A percentile compares a stretch with the other conserved stretches of the same genome.
Conservation (phyloP, 257 asterid genomes). For the Solanum sejunctum region DNA sequence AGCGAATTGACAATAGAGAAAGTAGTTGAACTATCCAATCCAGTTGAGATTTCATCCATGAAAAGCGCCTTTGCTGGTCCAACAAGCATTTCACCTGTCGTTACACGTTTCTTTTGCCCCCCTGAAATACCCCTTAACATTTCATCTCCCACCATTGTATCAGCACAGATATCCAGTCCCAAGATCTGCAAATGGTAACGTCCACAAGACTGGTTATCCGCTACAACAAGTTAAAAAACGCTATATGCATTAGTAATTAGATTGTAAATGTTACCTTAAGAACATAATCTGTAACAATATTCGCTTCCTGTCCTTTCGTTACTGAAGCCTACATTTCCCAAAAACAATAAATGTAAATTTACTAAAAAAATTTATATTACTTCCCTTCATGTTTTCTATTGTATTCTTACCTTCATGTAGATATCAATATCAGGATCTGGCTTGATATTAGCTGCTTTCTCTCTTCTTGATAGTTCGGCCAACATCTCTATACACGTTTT, state of each 20-base stretch:
- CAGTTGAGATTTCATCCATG: slow-evolving; percentile 69
- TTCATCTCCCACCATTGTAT: slow-evolving; percentile 29
- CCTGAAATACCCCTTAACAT: slow-evolving; percentile 32
- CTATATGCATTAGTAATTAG: neutral
- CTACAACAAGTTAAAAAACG: neutral
- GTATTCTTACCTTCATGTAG: slow-evolving; percentile 24
- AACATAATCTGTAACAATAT: slow-evolving; percentile 21
- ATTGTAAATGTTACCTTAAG: slow-evolving; percentile 10
- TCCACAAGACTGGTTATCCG: neutral
- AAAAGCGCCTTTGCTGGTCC: slow-evolving; percentile 64
- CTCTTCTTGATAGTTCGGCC: slow-evolving; percentile 30
- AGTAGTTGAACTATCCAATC: slow-evolving; percentile 58
- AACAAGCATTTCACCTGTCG: slow-evolving; percentile 48
- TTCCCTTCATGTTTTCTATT: neutral
- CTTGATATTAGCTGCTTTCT: slow-evolving; percentile 25
- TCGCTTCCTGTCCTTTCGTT: slow-evolving; percentile 30
- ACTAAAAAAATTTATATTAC: neutral
- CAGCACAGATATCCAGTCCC: slow-evolving; percentile 27
- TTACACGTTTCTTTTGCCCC: slow-evolving; percentile 30
- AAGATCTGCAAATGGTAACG: slow-evolving; percentile 3
- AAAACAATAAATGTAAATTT: neutral
- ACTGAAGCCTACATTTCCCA: slow-evolving; percentile 15
- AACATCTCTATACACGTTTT: slow-evolving; percentile 19
- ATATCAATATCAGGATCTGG: slow-evolving; percentile 31
- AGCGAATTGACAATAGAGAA: slow-evolving; percentile 41